Conservation (phyloP, 1,139 yeast genomes). For the Candida freyschussii region DNA sequence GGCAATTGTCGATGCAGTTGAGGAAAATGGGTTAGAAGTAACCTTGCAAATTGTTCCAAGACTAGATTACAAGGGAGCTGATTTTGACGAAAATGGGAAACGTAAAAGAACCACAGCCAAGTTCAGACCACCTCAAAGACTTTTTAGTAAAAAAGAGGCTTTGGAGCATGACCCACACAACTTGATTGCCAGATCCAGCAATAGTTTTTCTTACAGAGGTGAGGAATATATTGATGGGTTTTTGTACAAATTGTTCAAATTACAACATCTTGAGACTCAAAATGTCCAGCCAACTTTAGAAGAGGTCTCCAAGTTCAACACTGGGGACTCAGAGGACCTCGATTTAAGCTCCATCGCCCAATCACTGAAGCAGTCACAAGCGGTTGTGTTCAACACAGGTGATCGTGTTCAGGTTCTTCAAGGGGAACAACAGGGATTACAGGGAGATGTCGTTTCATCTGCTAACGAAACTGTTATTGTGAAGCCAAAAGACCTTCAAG, state of each 20-base stretch:
- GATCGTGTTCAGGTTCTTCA: slow-evolving; percentile 87
- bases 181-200: slow-evolving; percentile 65
- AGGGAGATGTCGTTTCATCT: slow-evolving; percentile 72
- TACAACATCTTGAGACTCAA: slow-evolving; percentile 76
- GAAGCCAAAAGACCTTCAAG: slow-evolving; percentile 42
- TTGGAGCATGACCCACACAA: slow-evolving; percentile 56
- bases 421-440: slow-evolving; percentile 91
- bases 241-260: slow-evolving; percentile 77
- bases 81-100: slow-evolving; percentile 48
- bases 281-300: slow-evolving; percentile 84
- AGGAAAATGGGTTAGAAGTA: slow-evolving; percentile 93
- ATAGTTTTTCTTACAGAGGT: slow-evolving; percentile 68
- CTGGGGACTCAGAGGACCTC: slow-evolving; percentile 63
- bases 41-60: slow-evolving; percentile 90
- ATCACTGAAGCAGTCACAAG: slow-evolving; percentile 61
- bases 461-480: slow-evolving; percentile 34
- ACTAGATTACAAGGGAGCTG: slow-evolving; percentile 67
- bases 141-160: slow-evolving; percentile 77
- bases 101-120: slow-evolving; percentile 48
- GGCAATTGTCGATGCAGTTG: slow-evolving; percentile 87
- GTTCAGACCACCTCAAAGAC: slow-evolving; percentile 75
- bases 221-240: slow-evolving; percentile 92
- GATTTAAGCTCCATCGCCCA: slow-evolving; percentile 85
- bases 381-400: slow-evolving; percentile 79
- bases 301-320: slow-evolving; percentile 79